Evolutionary conservation across 2,329 filamentous ascomycete genomes (phyloP).

Genomic region (Pseudogymnoascus sp.): DNA sequence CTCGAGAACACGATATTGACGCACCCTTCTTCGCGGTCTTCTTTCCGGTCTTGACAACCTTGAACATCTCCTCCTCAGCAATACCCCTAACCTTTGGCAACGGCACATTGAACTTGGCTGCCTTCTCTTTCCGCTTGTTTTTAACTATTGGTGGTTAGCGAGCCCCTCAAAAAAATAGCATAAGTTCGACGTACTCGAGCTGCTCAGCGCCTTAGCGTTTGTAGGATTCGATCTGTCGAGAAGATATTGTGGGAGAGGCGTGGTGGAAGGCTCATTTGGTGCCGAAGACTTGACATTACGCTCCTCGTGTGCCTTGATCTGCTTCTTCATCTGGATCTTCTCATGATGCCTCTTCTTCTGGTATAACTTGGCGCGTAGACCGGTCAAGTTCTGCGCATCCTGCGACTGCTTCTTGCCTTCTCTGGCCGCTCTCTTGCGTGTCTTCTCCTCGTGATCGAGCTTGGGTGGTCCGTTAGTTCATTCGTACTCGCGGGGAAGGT

Average conservation of each 20-base stretch:
- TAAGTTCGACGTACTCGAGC: slow-evolving; percentile 43
- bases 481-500: background rate
- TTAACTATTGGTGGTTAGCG: slow-evolving; percentile 47
- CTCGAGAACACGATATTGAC: background rate
- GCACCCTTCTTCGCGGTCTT: slow-evolving; percentile 73
- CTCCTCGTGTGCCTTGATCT: slow-evolving; percentile 86
- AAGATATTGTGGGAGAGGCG: slow-evolving; percentile 80
- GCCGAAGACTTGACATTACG: slow-evolving; percentile 80
- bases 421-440: slow-evolving; percentile 75
- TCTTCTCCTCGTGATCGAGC: slow-evolving; percentile 74
- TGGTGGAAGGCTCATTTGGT: slow-evolving; percentile 61
- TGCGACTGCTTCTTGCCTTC: slow-evolving; percentile 78
- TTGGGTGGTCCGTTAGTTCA: slow-evolving; percentile 29
- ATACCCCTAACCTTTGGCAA: slow-evolving; percentile 88
- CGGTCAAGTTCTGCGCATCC: slow-evolving; percentile 84
- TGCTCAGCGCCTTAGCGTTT: slow-evolving; percentile 59
- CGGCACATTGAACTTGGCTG: slow-evolving; percentile 81
- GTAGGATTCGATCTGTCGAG: slow-evolving; percentile 61
- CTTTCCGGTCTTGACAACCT: slow-evolving; percentile 86
- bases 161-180: background rate
- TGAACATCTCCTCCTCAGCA: slow-evolving; percentile 92
- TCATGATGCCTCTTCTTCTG: slow-evolving; percentile 86
- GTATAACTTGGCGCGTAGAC: slow-evolving; percentile 81
- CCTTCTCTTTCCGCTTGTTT: slow-evolving; percentile 85
- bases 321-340: slow-evolving; percentile 93